Evolutionary conservation across 257 asterid genomes (phyloP), one percentile per base, ranked within the genome.

Genomic region (Oldenlandia corymbosa): DNA sequence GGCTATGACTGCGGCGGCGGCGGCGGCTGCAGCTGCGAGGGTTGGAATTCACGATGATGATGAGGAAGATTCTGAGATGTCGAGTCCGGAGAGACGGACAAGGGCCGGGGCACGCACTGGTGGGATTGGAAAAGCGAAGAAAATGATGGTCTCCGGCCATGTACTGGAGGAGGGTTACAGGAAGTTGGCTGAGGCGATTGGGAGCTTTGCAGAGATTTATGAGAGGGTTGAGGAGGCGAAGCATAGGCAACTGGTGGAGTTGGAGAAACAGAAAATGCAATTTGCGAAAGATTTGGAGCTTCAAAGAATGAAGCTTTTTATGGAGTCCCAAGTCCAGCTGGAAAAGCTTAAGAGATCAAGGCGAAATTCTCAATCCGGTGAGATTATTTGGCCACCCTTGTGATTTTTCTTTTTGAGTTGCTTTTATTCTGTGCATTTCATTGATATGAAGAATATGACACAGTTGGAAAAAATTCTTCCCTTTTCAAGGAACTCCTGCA

Each of bases 261-360:
- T 87, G 75, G 98, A 91, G 90, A 88, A 86, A 71, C 91, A 91
- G 58, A 83, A 95, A 74, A 86, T 86, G 92, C 88, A 86, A 64
- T 88, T 88, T 67, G 81, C 92, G 0, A 83, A 81, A 74, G 98
- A 92, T 73, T 75, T 92, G 78, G 98, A 92, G 83, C 75, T 89
- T 67, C 95, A 83, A 76, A 86, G 95, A 71, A 83, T 90, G 90
- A 83, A 90, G 69, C 71, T 85, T 10, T 77, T 81, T 73, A 76
- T 85, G 91, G 94, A 88, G 57, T 82, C 94, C 32, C 95, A 86
- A 73, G 73, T 88, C 60, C 88, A 79, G 60, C 75, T 88, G 21
- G 88, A 88, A 68, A 84, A 80, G 79, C 79, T 86, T 41, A 88
- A 86, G 71, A 84, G 85, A 18, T 53, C 62, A 0, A 82, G 82